A percentile compares a stretch with the other conserved stretches of the same genome.
phyloP scores from a whole-genome alignment of 164 flowering plant genomes.

The Dillenia suffruticosa region DNA sequence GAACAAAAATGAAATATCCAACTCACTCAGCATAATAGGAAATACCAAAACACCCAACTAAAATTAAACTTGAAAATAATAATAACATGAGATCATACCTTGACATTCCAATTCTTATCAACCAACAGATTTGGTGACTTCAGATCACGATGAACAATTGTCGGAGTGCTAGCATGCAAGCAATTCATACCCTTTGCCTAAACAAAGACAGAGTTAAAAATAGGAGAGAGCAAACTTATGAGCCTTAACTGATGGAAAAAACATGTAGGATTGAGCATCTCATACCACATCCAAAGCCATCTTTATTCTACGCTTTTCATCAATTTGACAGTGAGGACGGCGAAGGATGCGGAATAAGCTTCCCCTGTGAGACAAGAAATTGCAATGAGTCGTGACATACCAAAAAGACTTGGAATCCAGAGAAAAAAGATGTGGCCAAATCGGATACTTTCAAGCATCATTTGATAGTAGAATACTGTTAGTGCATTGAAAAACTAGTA shows the following conservation, averaged over 20 bases:
- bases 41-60: not conserved
- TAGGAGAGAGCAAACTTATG: not conserved
- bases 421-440: conserved; percentile 1
- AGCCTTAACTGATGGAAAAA: not conserved
- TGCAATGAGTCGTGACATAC: too few relatives aligned
- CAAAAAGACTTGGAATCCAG: not conserved
- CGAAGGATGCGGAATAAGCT: conserved; percentile 92
- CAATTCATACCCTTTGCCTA: conserved; percentile 99
- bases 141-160: conserved; percentile 96
- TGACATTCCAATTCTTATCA: conserved; percentile 96
- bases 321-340: conserved; percentile 88
- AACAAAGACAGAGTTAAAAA: conserved; percentile 11
- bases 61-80: not conserved
- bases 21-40: too few relatives aligned
- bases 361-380: conserved; percentile 53
- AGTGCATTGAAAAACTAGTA: too few relatives aligned
- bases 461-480: too few relatives aligned
- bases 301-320: conserved; percentile 87
- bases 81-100: conserved; percentile 37
- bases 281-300: conserved; percentile 99
- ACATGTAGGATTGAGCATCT: not conserved
- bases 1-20: too few relatives aligned
- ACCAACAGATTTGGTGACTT: conserved; percentile 94
- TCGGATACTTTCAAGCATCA: not conserved
- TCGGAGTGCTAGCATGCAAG: conserved; percentile 88